These are phyloP conservation scores for Quercus phellos DNA, from an alignment of 331 rosid species.

Conservation along the genomic window DNA sequence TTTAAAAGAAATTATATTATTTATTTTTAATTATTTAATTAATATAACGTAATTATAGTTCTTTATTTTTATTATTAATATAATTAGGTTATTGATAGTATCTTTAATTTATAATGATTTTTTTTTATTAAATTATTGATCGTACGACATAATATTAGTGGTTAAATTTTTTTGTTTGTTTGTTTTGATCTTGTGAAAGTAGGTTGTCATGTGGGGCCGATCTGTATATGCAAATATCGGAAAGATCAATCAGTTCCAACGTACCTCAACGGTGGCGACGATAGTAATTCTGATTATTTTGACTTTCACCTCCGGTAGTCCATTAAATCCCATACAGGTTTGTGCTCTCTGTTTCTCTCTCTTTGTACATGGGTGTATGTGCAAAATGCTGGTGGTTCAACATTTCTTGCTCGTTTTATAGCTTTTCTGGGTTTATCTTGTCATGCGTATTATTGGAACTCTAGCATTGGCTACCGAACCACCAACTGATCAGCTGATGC, in stretches of 20 bases:
- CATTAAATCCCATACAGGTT: slow-evolving; percentile 94
- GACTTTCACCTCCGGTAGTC: slow-evolving; percentile 62
- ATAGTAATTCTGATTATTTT: not conserved
- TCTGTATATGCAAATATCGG: slow-evolving; percentile 92
- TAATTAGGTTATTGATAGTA: too few relatives aligned
- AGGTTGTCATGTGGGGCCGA: slow-evolving; percentile 98
- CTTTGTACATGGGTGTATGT: not conserved
- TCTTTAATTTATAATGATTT: too few relatives aligned
- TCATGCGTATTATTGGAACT: slow-evolving; percentile 97
- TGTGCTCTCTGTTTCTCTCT: slow-evolving; percentile 1
- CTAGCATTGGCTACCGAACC: slow-evolving; percentile 97
- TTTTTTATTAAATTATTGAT: too few relatives aligned
- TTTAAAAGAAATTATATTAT: too few relatives aligned
- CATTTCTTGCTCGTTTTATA: slow-evolving; percentile 26
- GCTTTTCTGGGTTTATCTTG: slow-evolving; percentile 98
- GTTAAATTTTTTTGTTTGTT: too few relatives aligned
- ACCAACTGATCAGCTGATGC: slow-evolving; percentile 88
- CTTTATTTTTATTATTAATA: too few relatives aligned
- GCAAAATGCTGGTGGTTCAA: slow-evolving; percentile 11
- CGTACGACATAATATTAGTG: too few relatives aligned
- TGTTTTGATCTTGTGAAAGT: not conserved
- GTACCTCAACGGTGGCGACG: slow-evolving; percentile 88
- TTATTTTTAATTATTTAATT: too few relatives aligned
- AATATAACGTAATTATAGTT: too few relatives aligned
- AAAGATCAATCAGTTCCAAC: slow-evolving; percentile 94